A percentile compares a stretch with the other conserved stretches of the same genome.
phyloP scores from a whole-genome alignment of 352 stramenopile species.

The Globisporangium sylvaticum region DNA sequence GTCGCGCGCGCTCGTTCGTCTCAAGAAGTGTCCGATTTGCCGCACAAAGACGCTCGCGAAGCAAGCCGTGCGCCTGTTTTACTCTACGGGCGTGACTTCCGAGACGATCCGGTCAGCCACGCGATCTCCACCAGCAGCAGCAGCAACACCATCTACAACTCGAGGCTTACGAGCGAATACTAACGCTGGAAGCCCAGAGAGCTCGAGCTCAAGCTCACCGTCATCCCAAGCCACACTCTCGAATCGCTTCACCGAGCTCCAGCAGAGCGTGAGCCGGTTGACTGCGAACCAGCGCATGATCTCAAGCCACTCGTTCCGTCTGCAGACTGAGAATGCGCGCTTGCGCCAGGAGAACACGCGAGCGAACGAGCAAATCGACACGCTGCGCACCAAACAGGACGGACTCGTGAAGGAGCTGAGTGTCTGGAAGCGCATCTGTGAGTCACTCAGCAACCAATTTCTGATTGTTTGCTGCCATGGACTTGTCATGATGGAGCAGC shows the following conservation, averaged over 20 bases:
- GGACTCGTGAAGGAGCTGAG: slow-evolving; percentile 20
- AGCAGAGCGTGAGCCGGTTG: slow-evolving; percentile 16
- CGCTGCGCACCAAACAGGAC: slow-evolving; percentile 24
- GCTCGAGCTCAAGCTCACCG: background rate
- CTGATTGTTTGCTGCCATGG: background rate
- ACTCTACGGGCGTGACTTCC: slow-evolving; percentile 9
- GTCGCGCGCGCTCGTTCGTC: slow-evolving; percentile 15
- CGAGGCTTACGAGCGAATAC: background rate
- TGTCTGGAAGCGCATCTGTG: slow-evolving; percentile 36
- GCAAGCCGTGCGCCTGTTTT: slow-evolving; percentile 27
- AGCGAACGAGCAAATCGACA: slow-evolving; percentile 13
- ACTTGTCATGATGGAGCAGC: background rate
- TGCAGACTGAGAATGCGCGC: slow-evolving; percentile 25
- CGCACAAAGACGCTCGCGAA: slow-evolving; percentile 17
- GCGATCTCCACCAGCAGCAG: background rate
- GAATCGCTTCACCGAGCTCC: slow-evolving; percentile 22
- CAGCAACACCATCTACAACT: background rate
- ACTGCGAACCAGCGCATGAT: slow-evolving; percentile 26
- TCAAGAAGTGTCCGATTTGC: slow-evolving; percentile 34
- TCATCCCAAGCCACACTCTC: background rate
- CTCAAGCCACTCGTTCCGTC: slow-evolving; percentile 30
- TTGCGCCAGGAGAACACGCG: slow-evolving; percentile 27
- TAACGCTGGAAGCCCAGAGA: background rate
- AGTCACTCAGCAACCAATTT: background rate
- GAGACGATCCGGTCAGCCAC: background rate